Evolutionary conservation across 768 basidiomycete genomes (phyloP).

Genomic region (Hericium erinaceus): DNA sequence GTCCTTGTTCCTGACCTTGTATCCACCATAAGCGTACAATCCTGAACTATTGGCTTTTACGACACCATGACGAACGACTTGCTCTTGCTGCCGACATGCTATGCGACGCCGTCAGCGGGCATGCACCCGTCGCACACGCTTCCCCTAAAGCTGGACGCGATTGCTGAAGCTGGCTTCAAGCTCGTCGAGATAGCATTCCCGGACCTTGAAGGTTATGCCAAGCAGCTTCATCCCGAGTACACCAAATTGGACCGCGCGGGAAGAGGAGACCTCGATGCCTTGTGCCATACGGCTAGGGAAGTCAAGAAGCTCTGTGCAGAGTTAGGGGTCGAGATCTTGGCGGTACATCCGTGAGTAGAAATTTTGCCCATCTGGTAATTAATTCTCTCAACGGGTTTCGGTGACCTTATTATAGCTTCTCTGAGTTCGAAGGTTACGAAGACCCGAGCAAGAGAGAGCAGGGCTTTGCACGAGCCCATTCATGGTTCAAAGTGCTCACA

Average conservation of each 20-base stretch:
- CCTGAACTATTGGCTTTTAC: too few species aligned
- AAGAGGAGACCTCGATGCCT: slow-evolving; percentile 17
- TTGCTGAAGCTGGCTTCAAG: slow-evolving; percentile 20
- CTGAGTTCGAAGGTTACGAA: slow-evolving; percentile 18
- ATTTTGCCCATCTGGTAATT: neutral
- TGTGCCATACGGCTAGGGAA: slow-evolving; percentile 12
- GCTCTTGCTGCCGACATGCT: slow-evolving; percentile 2
- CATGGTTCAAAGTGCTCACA: slow-evolving; percentile 17
- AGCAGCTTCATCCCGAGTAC: slow-evolving; percentile 14
- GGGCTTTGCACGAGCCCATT: slow-evolving; percentile 14
- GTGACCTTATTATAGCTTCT: slow-evolving; percentile 13
- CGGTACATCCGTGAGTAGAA: slow-evolving; percentile 21
- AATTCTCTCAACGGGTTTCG: neutral
- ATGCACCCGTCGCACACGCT: slow-evolving; percentile 23
- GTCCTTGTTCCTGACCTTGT: neutral
- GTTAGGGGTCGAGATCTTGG: slow-evolving; percentile 17
- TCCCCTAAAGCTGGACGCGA: slow-evolving; percentile 21
- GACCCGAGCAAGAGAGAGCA: slow-evolving; percentile 13
- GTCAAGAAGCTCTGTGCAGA: slow-evolving; percentile 15
- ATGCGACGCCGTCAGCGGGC: slow-evolving; percentile 24
- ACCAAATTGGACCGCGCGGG: slow-evolving; percentile 16
- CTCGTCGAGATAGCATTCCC: slow-evolving; percentile 20
- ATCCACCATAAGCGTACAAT: too few species aligned
- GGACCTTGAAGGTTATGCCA: slow-evolving; percentile 19
- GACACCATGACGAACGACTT: neutral